phyloP scores from a whole-genome alignment of 106 monocot species.

The Allium fistulosum region DNA sequence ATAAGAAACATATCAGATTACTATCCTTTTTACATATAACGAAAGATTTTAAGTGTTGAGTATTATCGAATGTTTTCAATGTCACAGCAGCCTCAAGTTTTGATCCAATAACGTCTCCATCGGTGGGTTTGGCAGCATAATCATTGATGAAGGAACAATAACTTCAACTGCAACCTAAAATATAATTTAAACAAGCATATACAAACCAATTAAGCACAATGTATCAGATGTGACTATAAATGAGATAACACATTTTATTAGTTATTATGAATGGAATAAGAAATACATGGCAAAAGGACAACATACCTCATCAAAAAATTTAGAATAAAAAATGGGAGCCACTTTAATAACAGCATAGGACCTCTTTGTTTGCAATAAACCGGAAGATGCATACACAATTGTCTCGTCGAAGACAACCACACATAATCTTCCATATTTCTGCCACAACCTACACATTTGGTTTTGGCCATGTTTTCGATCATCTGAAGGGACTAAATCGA shows the following conservation, averaged over 20 bases:
- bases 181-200: neutral
- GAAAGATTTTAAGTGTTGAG: slow-evolving; percentile 1
- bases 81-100: slow-evolving; percentile 62
- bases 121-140: slow-evolving; percentile 61
- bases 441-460: slow-evolving; percentile 57
- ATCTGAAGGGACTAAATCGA: too few relatives aligned
- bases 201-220: too few relatives aligned
- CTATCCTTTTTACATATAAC: neutral
- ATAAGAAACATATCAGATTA: neutral
- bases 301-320: slow-evolving; percentile 87
- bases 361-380: slow-evolving; percentile 35
- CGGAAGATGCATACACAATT: slow-evolving; percentile 52
- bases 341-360: slow-evolving; percentile 61
- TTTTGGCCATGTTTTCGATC: too few relatives aligned
- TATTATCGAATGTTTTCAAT: slow-evolving; percentile 63
- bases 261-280: neutral
- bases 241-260: too few relatives aligned
- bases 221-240: too few relatives aligned
- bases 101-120: slow-evolving; percentile 69
- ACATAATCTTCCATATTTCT: slow-evolving; percentile 49
- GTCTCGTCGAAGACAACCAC: slow-evolving; percentile 59
- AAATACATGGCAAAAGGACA: neutral
- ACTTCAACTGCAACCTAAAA: slow-evolving; percentile 67
- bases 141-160: slow-evolving; percentile 58
- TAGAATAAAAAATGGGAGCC: slow-evolving; percentile 47